Evolutionary conservation across 2,329 filamentous ascomycete species (phyloP).

Genomic region (Ceratocystiopsis brevicomis): DNA sequence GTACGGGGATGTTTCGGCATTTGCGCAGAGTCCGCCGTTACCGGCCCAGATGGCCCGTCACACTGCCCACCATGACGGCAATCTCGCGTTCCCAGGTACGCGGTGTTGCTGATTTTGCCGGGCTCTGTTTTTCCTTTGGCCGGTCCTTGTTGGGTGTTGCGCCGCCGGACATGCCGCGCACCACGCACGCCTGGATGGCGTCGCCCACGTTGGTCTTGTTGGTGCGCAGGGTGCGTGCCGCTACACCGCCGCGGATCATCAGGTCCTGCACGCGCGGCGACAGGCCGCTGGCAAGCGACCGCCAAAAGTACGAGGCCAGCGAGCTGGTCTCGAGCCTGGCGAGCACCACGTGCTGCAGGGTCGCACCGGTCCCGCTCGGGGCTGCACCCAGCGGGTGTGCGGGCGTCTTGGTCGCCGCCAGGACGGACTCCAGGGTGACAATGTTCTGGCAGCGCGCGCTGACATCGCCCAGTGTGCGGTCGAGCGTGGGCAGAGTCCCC

Average conservation of each 20-base stretch:
- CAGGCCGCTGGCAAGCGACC: constrained; percentile 63
- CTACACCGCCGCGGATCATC: constrained; percentile 61
- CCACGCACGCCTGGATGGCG: constrained; percentile 65
- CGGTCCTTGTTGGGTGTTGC: constrained; percentile 23
- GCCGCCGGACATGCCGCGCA: constrained; percentile 55
- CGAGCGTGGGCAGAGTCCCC: constrained; percentile 61
- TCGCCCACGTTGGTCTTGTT: constrained; percentile 60
- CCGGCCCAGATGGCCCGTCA: constrained; percentile 40
- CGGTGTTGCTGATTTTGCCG: constrained; percentile 22
- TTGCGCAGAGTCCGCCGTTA: constrained; percentile 6
- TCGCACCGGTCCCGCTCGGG: constrained; percentile 18
- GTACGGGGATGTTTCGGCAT: background rate
- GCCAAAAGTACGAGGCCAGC: constrained; percentile 83
- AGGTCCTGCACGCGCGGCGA: constrained; percentile 69
- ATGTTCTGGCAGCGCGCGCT: constrained; percentile 77
- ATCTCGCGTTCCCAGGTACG: constrained; percentile 73
- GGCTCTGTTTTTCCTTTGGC: background rate
- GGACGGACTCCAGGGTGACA: constrained; percentile 64
- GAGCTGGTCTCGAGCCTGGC: constrained; percentile 70
- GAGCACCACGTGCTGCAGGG: constrained; percentile 54
- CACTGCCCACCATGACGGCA: constrained; percentile 81
- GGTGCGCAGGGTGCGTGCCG: constrained; percentile 58
- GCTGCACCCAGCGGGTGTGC: constrained; percentile 41
- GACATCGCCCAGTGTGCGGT: constrained; percentile 65
- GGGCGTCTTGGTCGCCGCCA: constrained; percentile 49